Evolutionary conservation across 1,284 basidiomycete genomes (phyloP), one percentile per base, ranked within the genome.

Genomic region (Heterobasidion annosum): DNA sequence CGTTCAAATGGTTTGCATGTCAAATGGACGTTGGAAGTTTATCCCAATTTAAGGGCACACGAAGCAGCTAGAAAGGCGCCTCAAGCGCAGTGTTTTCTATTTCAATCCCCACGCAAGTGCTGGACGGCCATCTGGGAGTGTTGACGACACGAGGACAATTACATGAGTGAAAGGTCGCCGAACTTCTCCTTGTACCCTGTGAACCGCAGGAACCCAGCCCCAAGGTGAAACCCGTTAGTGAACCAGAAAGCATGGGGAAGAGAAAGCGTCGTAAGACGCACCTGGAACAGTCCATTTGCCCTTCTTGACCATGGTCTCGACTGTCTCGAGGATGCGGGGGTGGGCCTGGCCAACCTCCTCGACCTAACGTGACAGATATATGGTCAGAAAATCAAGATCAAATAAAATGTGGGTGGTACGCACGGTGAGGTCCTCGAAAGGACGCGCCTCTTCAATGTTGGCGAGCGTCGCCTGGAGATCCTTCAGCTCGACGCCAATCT

Each of bases 301-400:
- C 79, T 99, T 97, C 83, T 91, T 88, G 66, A 98, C 73, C 94
- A 98, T 98, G 65, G 85, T 94, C 77, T 98, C 93, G 63, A 98
- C 92, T 50, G 92, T 85, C 73, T 97, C 85, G 52, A 80, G 75
- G 69, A 99, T 88, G 72, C 94, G 92, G 50, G 97, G 97, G 70
- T 95, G 89, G 51, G 97, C 96, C 60, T 87, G 79, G 62, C 88
- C 85, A 63, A 99, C 91, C 63, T 99, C 97, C 65, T 90, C 86
- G 60, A 85, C 77, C 92, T 94, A 61, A 35, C 37, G 55, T 46
- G 34, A 34, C 43, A 47, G 51, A 50, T 19, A 33, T 19, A 55
- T 9, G 52, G 43, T 6, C 19, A 25, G 37, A 32, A 49, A 15
- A 55, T 40, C 54, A 46, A 33, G 32, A 51, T 34, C 47, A 55